These are phyloP conservation scores for Tolypocladium nubicola DNA, from an alignment of 2,329 filamentous ascomycete species.

Conservation along the genomic window DNA sequence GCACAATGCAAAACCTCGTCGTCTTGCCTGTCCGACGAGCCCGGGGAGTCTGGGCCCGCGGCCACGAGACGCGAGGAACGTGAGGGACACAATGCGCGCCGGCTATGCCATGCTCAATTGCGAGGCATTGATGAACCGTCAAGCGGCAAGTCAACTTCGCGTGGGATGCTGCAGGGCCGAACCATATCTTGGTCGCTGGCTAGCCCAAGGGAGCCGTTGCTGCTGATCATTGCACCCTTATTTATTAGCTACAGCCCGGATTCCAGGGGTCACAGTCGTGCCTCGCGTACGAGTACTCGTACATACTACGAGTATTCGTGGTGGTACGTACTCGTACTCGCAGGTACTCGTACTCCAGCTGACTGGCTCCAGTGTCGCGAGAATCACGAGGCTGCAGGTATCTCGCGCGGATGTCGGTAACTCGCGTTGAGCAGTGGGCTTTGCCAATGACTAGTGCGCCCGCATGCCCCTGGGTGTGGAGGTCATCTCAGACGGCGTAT, in stretches of 20 bases:
- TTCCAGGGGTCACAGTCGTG: not conserved
- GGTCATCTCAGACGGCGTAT: not conserved
- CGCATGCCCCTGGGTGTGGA: not conserved
- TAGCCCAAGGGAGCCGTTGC: not conserved
- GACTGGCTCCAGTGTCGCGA: not conserved
- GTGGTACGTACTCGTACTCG: too few species aligned
- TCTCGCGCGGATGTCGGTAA: not conserved
- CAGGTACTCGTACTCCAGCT: too few species aligned
- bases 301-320: too few species aligned
- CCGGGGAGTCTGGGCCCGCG: not conserved
- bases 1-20: not conserved
- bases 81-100: not conserved
- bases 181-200: not conserved
- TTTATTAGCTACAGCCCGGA: not conserved
- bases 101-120: not conserved
- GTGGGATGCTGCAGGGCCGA: not conserved
- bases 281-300: not conserved
- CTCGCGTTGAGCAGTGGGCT: not conserved
- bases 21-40: not conserved
- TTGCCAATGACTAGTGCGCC: not conserved
- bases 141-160: not conserved
- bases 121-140: not conserved
- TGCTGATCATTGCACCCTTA: not conserved
- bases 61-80: not conserved
- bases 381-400: not conserved